Base-by-base conservation (phyloP, 345 rosid genomes). In the Eucalyptus grandis region DNA sequence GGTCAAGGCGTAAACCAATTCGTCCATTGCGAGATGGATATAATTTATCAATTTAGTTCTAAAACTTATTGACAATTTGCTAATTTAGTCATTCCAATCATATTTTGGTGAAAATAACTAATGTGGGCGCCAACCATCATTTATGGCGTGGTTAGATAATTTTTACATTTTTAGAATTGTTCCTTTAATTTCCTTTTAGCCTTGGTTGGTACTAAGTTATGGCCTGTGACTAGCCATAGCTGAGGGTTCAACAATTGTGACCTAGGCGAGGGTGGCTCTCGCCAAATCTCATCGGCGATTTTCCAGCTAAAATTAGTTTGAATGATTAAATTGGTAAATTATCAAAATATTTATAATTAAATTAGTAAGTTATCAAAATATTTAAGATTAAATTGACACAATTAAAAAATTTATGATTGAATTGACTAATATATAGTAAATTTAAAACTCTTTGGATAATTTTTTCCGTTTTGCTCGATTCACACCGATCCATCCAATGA, bases 371-470 rank as follows among this genome's bases (percentile, higher is more conserved):
- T 9, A 22, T 56, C 12, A 56, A 56, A 56, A 9, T 2, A 0
- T 22, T 22, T 56, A 56, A 22, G 0, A 56, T 56, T 21, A 56
- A 24, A 24, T 5, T 5, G 0, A 11, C 1, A 8, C 0, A 53
- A 21, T 21, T 53, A 53, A 53, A 53, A 53, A 0, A 3, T 4
- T 53, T 53, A 53, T 53, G 1, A 53, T 0, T 1, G 0, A 53
- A 53, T 53, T 53, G 0, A 1, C 0, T 0, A 0, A 0, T 0
- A 8, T 56, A 56, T 0, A 4, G 0, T 56, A 56, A 26, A 24
- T 24, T 56, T 56, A 56, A 0, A 1, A 5, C 13, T 24, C 3
- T 56, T 0, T 2, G 0, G 6, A 56, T 26, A 56, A 56, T 24
- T 56, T 5, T 56, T 56, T 6, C 14, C 1, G 0, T 26, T 16